Evolutionary conservation across 768 basidiomycete species (phyloP), one percentile per base, ranked within the genome.

Genomic region (Mycena kentingensis): DNA sequence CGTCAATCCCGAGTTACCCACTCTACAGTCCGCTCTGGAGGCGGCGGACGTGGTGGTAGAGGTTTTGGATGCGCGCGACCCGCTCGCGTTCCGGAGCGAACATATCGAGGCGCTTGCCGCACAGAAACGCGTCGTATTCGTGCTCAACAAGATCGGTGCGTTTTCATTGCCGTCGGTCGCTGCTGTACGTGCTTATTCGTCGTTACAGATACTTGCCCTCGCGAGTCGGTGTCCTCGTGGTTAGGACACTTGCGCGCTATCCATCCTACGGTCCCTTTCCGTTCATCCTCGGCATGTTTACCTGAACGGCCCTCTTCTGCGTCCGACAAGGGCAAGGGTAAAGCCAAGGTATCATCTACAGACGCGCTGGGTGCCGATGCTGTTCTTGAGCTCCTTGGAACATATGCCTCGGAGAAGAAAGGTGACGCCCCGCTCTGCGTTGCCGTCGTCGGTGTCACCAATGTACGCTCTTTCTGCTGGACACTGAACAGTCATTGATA

Each of bases 61-160:
- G 66, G 81, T 96, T 13, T 76, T 96, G 37, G 94, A 96, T 65
- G 88, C 87, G 2, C 78, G 92, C 42, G 94, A 96, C 66, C 93
- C 94, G 11, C 66, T 81, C 11, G 75, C 88, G 18, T 85, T 80
- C 64, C 77, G 92, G 45, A 90, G 87, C 61, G 65, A 67, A 27
- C 76, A 78, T 52, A 51, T 92, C 44, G 90, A 94, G 65, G 70
- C 77, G 19, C 67, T 85, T 42, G 69, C 72, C 18, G 67, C 68
- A 29, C 72, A 65, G 18, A 69, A 78, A 62, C 75, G 69, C 66
- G 69, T 87, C 12, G 60, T 87, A 18, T 69, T 93, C n/a, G 74
- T 95, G 16, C 67, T 97, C 48, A 95, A 88, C 68, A 97, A 97
- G 75, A 87, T 87, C 58, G 93, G 93, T 91, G 60, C 51, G 86